Conservation (phyloP, 441 rosid species). For the Gossypium trilobum region DNA sequence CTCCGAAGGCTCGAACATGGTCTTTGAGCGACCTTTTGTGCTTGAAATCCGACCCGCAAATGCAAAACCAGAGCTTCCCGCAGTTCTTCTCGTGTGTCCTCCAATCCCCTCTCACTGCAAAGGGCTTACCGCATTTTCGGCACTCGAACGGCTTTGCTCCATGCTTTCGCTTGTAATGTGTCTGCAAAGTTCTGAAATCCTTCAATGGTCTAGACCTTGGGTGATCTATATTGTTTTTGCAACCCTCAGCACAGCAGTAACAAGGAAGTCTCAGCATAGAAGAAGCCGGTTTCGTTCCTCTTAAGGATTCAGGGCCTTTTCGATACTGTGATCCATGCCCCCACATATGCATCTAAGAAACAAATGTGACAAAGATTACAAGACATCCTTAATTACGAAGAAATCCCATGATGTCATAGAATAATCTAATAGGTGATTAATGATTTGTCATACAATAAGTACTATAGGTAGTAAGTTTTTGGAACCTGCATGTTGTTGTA, state of each 20-base stretch:
- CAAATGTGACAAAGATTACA: background rate
- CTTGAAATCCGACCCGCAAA: conserved; percentile 82
- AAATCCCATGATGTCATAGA: background rate
- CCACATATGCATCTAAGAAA: conserved; percentile 86
- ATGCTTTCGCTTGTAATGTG: conserved; percentile 80
- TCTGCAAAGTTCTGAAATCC: conserved; percentile 84
- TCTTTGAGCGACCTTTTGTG: conserved; percentile 88
- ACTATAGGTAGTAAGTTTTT: background rate
- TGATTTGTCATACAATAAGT: background rate
- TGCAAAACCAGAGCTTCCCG: conserved; percentile 81
- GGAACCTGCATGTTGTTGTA: conserved; percentile 85
- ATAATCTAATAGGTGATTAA: background rate
- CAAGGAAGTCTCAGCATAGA: conserved; percentile 65
- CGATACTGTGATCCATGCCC: conserved; percentile 87
- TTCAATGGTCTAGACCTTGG: conserved; percentile 78
- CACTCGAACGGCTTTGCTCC: conserved; percentile 71
- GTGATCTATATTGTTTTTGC: conserved; percentile 78
- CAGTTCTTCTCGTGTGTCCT: conserved; percentile 90
- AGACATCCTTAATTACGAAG: background rate
- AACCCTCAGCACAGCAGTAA: conserved; percentile 77
- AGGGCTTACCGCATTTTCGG: conserved; percentile 66
- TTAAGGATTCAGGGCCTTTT: conserved; percentile 70
- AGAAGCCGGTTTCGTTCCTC: conserved; percentile 63
- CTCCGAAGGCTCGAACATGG: conserved; percentile 71
- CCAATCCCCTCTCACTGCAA: conserved; percentile 87